These are phyloP conservation scores for Basidioascus undulatus DNA, from an alignment of 768 basidiomycete genomes.

Conservation along the genomic window DNA sequence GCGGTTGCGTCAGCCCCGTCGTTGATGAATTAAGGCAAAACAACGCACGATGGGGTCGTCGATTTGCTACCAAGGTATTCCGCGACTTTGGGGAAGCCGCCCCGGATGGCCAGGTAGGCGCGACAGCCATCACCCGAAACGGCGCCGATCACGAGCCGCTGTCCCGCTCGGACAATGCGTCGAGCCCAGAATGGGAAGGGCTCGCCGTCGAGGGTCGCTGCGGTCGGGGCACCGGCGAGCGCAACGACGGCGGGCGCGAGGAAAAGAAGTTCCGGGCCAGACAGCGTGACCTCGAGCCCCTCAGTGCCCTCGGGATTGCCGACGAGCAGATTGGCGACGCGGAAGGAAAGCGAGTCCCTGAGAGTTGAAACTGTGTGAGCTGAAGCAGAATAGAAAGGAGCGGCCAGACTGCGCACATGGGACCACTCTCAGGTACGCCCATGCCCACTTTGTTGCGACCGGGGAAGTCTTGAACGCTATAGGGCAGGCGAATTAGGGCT, in stretches of 20 bases:
- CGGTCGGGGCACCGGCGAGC: conserved; percentile 29
- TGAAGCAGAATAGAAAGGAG: no score
- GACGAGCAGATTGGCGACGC: conserved; percentile 32
- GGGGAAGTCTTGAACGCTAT: conserved; percentile 34
- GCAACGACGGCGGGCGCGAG: conserved; percentile 27
- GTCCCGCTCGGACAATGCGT: conserved; percentile 25
- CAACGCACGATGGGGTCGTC: conserved; percentile 15
- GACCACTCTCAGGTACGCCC: conserved; percentile 38
- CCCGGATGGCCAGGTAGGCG: conserved; percentile 31
- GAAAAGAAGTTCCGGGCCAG: conserved; percentile 29
- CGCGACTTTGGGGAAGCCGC: conserved; percentile 30
- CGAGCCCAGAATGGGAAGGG: conserved; percentile 27
- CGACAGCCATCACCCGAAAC: conserved; percentile 24
- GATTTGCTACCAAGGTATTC: conserved; percentile 38
- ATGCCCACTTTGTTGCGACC: conserved; percentile 28
- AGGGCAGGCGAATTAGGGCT: no score
- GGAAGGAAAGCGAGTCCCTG: conserved; percentile 34
- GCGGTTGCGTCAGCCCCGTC: neutral
- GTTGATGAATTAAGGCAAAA: neutral
- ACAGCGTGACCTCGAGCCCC: conserved; percentile 27
- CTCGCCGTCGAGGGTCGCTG: conserved; percentile 23
- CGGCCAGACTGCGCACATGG: no score
- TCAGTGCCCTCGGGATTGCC: conserved; percentile 30
- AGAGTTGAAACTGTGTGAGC: no score
- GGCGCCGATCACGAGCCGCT: conserved; percentile 23